Conservation (phyloP, 2,329 filamentous ascomycete species). For the Nothophoma quercina region DNA sequence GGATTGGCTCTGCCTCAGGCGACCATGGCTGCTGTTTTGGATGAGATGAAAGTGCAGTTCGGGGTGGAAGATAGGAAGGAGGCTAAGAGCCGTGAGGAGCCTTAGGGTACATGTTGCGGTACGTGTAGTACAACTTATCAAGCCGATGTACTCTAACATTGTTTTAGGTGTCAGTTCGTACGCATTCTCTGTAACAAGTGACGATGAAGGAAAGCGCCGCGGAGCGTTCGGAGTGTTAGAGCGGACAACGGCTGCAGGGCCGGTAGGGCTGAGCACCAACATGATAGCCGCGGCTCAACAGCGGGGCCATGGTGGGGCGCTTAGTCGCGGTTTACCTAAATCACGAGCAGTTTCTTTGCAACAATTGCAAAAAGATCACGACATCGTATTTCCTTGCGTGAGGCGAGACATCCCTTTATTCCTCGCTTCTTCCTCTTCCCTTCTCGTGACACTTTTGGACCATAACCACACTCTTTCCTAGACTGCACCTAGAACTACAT, state of each 20-base stretch:
- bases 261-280: constrained; percentile 9
- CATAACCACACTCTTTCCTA: not conserved
- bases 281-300: constrained; percentile 16
- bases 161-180: too few species aligned
- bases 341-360: constrained; percentile 20
- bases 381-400: constrained; percentile 12
- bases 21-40: too few species aligned
- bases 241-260: not conserved
- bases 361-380: constrained; percentile 17
- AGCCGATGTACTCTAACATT: too few species aligned
- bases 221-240: too few species aligned
- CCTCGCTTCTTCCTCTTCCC: not conserved
- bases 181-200: too few species aligned
- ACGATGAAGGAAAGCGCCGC: not conserved
- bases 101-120: too few species aligned
- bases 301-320: constrained; percentile 14
- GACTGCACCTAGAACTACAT: constrained; percentile 3
- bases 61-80: too few species aligned
- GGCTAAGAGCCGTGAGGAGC: too few species aligned
- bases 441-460: not conserved
- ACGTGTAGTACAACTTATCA: too few species aligned
- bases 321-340: constrained; percentile 19
- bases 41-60: too few species aligned
- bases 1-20: too few species aligned
- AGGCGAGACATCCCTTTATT: constrained; percentile 13